phyloP scores from a whole-genome alignment of 2,329 filamentous ascomycete genomes.

The Fusarium goolgardi region DNA sequence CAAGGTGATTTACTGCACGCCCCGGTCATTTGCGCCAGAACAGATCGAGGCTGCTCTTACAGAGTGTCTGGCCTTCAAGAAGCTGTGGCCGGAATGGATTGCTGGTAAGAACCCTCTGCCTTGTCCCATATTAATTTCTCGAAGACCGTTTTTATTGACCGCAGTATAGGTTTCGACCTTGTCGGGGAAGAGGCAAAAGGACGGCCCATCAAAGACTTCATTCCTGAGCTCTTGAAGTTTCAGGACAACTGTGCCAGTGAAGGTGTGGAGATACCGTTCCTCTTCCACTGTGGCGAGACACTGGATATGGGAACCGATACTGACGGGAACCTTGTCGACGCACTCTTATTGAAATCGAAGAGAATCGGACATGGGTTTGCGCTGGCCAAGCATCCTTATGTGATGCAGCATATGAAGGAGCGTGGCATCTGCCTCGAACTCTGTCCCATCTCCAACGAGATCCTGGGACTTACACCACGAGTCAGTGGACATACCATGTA shows the following conservation, averaged over 20 bases:
- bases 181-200: conserved; percentile 75
- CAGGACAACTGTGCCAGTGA: conserved; percentile 60
- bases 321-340: conserved; percentile 76
- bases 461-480: conserved; percentile 75
- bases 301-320: conserved; percentile 72
- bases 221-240: conserved; percentile 68
- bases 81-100: conserved; percentile 66
- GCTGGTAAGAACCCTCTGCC: conserved; percentile 62
- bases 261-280: conserved; percentile 72
- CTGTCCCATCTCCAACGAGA: conserved; percentile 82
- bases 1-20: conserved; percentile 79
- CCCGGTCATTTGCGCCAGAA: conserved; percentile 65
- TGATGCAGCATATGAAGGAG: conserved; percentile 74
- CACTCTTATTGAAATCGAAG: conserved; percentile 72
- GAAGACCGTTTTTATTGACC: not conserved
- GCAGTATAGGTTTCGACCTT: conserved; percentile 70
- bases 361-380: conserved; percentile 81
- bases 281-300: conserved; percentile 83
- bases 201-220: conserved; percentile 66
- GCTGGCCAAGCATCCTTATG: conserved; percentile 71
- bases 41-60: conserved; percentile 64
- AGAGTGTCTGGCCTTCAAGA: conserved; percentile 72
- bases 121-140: not conserved
- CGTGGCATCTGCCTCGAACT: conserved; percentile 77
- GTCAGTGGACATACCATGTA: conserved; percentile 76